Percentiles rank a stretch among this genome's conserved stretches.
Conservation (phyloP, 208 protist genomes). For the Angomonas ambiguus region DNA sequence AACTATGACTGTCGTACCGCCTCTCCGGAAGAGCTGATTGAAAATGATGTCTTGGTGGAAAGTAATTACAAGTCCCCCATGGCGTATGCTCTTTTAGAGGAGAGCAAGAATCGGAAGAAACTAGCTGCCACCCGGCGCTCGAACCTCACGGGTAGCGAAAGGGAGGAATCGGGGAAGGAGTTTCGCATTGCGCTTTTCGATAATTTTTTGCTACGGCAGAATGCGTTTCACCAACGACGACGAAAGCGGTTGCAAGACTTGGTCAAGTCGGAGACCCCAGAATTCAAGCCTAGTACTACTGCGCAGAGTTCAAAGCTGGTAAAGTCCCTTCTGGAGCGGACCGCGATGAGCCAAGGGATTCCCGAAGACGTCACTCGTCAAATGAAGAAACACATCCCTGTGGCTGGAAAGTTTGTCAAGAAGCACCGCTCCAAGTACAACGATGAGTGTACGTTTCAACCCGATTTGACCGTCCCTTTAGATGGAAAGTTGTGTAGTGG, state of each 20-base stretch:
- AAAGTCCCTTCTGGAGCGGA: slow-evolving; percentile 44
- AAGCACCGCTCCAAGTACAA: slow-evolving; percentile 59
- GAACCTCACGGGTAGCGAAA: slow-evolving; percentile 10
- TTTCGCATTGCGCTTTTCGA: slow-evolving; percentile 60
- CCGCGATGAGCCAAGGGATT: slow-evolving; percentile 26
- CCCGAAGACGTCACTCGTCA: slow-evolving; percentile 20
- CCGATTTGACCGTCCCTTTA: slow-evolving; percentile 36
- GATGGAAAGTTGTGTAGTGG: too few relatives aligned
- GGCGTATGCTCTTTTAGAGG: slow-evolving; percentile 37
- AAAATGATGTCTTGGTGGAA: slow-evolving; percentile 23
- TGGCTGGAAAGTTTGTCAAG: slow-evolving; percentile 34
- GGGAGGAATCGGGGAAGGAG: background rate
- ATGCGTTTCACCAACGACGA: slow-evolving; percentile 48
- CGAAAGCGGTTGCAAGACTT: slow-evolving; percentile 36
- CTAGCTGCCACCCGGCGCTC: slow-evolving; percentile 10
- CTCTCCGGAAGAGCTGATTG: background rate
- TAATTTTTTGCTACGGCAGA: slow-evolving; percentile 77
- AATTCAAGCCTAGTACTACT: slow-evolving; percentile 59
- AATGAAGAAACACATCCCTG: slow-evolving; percentile 31
- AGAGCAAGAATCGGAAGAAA: slow-evolving; percentile 15
- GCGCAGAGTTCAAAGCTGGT: slow-evolving; percentile 46
- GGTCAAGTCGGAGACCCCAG: slow-evolving; percentile 40
- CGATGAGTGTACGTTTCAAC: slow-evolving; percentile 72
- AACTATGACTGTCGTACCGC: slow-evolving; percentile 16
- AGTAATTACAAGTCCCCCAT: slow-evolving; percentile 62